Evolutionary conservation across 2,329 filamentous ascomycete genomes (phyloP), one percentile per base, ranked within the genome.

Genomic region (Kalmusia sp.): DNA sequence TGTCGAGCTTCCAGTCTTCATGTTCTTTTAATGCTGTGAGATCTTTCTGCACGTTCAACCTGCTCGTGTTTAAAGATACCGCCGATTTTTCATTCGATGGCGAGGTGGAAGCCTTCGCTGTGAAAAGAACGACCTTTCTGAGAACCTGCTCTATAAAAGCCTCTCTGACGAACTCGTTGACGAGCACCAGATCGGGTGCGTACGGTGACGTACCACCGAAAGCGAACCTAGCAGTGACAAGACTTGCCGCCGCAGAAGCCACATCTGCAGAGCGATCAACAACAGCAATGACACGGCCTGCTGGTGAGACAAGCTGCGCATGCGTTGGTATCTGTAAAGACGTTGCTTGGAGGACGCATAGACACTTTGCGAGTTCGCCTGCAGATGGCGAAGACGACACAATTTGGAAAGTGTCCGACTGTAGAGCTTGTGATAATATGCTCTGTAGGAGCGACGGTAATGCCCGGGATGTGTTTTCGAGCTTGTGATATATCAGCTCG

Each of bases 91-190:
- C 25, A 15, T 52, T 52, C 33, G 24, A 12, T 33, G 12, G 31
- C 15, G 6, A 52, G 54, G 1, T 54, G 24, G 3, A 50, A 25
- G 3, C 52, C 46, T 9, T 41, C 39, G 4, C 59, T 3, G 71
- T 56, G 28, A 67, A 69, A 3, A 61, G 65, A 11, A 73, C 69
- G 0, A 68, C 65, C 25, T 79, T 75, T 31, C 74, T 71, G 12
- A 80, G 67, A 4, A 80, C 76, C 0, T 80, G 79, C 40, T 81
- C 76, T 0, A 84, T 66, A 57, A 88, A 87, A 0, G 78, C 75
- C 49, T 81, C 77, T 71, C 83, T 82, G 3, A 79, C 75, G 53
- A 81, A 88, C 57, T 88, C 86, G 54, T 88, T 87, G n/a, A 89
- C 85, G 0, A 88, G 70, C 0, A 88, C 81, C 0, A 87, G 25